Percentiles rank a stretch among this genome's conserved stretches.
phyloP scores from a whole-genome alignment of 768 basidiomycete species.

The Lactarius deliciosus region DNA sequence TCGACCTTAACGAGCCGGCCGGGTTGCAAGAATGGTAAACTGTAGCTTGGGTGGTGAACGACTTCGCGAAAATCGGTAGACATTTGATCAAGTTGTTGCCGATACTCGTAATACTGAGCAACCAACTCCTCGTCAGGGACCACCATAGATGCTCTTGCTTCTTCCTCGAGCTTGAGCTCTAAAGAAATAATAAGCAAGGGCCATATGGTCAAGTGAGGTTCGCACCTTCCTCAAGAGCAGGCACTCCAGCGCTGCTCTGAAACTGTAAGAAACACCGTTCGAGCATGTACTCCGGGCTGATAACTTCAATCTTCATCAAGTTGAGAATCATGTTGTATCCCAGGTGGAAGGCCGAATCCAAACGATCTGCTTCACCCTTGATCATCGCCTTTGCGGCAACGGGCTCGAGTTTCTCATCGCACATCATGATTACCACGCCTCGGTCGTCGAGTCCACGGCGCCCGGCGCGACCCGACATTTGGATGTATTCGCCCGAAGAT shows the following conservation, averaged over 20 bases:
- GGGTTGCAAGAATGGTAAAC: constrained; percentile 89
- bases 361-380: constrained; percentile 93
- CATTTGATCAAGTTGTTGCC: constrained; percentile 92
- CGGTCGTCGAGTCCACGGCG: constrained; percentile 95
- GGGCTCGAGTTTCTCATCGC: constrained; percentile 96
- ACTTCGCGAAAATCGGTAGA: constrained; percentile 85
- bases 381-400: constrained; percentile 92
- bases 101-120: constrained; percentile 86
- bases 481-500: constrained; percentile 96
- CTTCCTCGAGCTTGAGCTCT: constrained; percentile 81
- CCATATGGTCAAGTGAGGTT: not conserved
- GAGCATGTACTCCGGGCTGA: constrained; percentile 98
- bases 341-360: constrained; percentile 97
- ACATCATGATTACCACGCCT: constrained; percentile 99
- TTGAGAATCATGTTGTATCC: constrained; percentile 99
- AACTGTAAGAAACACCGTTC: constrained; percentile 98
- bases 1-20: constrained; percentile 93
- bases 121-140: constrained; percentile 84
- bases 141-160: constrained; percentile 56
- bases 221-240: constrained; percentile 74
- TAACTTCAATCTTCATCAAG: constrained; percentile 96
- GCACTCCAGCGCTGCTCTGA: constrained; percentile 92
- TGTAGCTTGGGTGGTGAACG: constrained; percentile 92
- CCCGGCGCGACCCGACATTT: constrained; percentile 98
- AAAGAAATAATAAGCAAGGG: constrained; percentile 4